Evolutionary conservation across 2,329 filamentous ascomycete species (phyloP), one percentile per base, ranked within the genome.

Genomic region (Microcyclospora tardicrescens): DNA sequence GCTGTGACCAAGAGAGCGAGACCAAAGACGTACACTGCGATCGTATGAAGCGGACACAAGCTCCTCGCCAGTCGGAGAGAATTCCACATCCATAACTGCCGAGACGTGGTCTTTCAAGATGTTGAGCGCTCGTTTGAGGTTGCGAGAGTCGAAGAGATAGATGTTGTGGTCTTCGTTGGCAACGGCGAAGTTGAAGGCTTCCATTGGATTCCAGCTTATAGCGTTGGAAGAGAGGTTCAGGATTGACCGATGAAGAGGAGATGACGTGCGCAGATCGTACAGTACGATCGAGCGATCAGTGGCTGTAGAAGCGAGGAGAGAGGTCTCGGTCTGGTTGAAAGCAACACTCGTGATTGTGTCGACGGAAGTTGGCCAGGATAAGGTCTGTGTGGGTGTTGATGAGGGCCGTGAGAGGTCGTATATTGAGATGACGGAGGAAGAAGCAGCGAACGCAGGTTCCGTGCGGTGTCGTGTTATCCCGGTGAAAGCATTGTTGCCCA

Each of bases 41-140:
- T 93, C 84, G 64, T 91, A 93, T 1, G 81, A 86, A 5, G 84
- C 91, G 11, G 81, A 84, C 14, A 96, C 85, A 34, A 98, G 74
- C 59, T 95, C 87, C 59, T 95, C 82, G 43, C 91, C 91, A 0
- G 91, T 96, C 1, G 91, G 89, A 35, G 81, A 87, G 63, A 89
- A 98, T 56, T 95, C 85, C 31, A 98, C 81, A 59, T 93, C 87
- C 84, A 95, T 95, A 16, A 95, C 87, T 14, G 91, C 91, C 6
- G 78, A 75, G 35, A 93, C 86, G 57, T 93, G 85, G 52, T 89
- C 84, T 61, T 89, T 91, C 38, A 93, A 71, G 8, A 95, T 78
- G 57, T 96, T 95, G 43, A 93, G 66, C 0, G 89, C 84, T 45
- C 85, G 79, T 50, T 84, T 78, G 60, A 94, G 81, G 57, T 85